Base-by-base conservation (phyloP, 1,139 yeast genomes). In the Kurtzmaniella natalensis region DNA sequence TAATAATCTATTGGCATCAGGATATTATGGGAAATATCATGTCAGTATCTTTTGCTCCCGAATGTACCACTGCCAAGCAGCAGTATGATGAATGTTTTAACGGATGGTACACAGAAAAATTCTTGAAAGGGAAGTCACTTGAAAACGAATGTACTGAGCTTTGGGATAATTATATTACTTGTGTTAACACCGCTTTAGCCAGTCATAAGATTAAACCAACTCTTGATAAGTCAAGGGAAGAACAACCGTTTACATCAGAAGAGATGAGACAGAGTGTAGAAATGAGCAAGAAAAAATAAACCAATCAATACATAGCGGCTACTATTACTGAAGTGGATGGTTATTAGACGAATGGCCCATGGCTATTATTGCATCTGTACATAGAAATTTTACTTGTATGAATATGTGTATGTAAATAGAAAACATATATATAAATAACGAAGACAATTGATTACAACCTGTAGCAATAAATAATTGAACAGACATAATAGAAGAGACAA, bases 41-140 rank as follows among this genome's bases (percentile, higher is more conserved):
- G 94, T 88, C 96, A 18, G 81, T 85, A 7, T 87, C 96, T 41
- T 85, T 92, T 69, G 97, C 97, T 28, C 96, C 96, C 16, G 97
- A 92, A 62, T 92, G 98, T 60, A 87, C 95, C 16, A 84, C 80
- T 26, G 76, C 83, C 42, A 92, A 92, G 59, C 77, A 77, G 46
- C 75, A 78, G 48, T 92, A 92, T 54, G 97, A 92, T 53, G 83
- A 81, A 51, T 92, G 98, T 57, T 92, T 92, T 65, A 88, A 87
- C 60, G 74, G 74, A 46, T 92, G 97, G 97, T 92, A 92, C 57
- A 80, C 94, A n/a, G 96, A 89, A 49, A 84, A 82, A 58, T 82
- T 82, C 50, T 64, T 82, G 42, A 75, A 79, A 49, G 89, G 89
- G 18, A 75, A 80, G 46, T 72, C 82, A 47, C 57, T 79, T 37